Evolutionary conservation across 768 basidiomycete species (phyloP).

Genomic region (Mycena vitilis): DNA sequence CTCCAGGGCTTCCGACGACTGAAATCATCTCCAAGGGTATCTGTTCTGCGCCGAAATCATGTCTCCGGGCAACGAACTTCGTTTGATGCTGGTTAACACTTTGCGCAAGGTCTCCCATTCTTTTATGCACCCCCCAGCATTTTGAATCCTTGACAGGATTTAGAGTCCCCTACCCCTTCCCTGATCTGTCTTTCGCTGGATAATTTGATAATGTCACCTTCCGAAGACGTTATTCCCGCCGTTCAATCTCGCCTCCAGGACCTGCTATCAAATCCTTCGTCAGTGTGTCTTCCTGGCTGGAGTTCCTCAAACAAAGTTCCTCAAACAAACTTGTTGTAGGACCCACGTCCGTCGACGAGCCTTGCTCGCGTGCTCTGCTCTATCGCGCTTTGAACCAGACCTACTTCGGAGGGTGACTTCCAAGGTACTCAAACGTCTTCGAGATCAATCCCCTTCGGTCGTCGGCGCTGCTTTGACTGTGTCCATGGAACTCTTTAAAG

Average conservation of each 20-base stretch:
- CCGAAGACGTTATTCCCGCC: constrained; percentile 80
- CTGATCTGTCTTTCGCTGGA: constrained; percentile 81
- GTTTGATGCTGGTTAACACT: constrained; percentile 89
- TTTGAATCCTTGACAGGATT: constrained; percentile 60
- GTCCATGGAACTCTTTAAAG: constrained; percentile 42
- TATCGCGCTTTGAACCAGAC: constrained; percentile 60
- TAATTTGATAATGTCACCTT: constrained; percentile 69
- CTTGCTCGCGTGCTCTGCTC: constrained; percentile 65
- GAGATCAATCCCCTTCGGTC: constrained; percentile 58
- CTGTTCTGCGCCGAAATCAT: constrained; percentile 82
- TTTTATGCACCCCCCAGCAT: not conserved
- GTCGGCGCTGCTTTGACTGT: constrained; percentile 58
- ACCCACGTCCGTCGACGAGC: constrained; percentile 70
- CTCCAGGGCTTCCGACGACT: not conserved
- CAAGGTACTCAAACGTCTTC: constrained; percentile 53
- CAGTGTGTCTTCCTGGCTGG: constrained; percentile 56
- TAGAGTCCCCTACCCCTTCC: constrained; percentile 67
- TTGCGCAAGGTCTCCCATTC: constrained; percentile 72
- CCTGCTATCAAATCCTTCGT: constrained; percentile 81
- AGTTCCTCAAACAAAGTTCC: constrained; percentile 33
- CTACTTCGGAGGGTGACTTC: constrained; percentile 56
- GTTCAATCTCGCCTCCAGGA: constrained; percentile 73
- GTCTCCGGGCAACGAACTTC: constrained; percentile 74
- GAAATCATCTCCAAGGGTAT: constrained; percentile 66
- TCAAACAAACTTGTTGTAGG: constrained; percentile 50